phyloP scores from a whole-genome alignment of 2,329 filamentous ascomycete genomes.

The Mycosphaerella arachidis region DNA sequence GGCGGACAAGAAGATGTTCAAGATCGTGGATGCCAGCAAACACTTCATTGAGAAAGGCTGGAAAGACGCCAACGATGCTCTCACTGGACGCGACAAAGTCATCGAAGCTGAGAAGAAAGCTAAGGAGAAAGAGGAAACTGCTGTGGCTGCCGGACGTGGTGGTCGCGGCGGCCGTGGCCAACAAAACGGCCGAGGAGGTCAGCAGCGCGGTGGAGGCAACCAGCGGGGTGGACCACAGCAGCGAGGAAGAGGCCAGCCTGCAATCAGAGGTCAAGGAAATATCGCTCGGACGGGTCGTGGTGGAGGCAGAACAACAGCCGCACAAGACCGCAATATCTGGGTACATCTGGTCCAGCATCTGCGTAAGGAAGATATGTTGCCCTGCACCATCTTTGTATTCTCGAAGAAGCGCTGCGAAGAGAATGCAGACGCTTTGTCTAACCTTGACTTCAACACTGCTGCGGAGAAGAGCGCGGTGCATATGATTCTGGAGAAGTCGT shows the following conservation, averaged over 20 bases:
- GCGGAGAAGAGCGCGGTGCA: constrained; percentile 94
- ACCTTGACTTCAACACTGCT: constrained; percentile 90
- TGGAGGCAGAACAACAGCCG: constrained; percentile 80
- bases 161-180: constrained; percentile 50
- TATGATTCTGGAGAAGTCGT: constrained; percentile 94
- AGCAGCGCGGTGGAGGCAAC: constrained; percentile 41
- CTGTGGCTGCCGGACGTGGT: constrained; percentile 49
- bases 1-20: constrained; percentile 87
- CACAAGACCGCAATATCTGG: constrained; percentile 95
- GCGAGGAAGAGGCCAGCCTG: constrained; percentile 52
- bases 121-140: constrained; percentile 44
- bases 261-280: constrained; percentile 65
- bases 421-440: constrained; percentile 90
- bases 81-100: constrained; percentile 76
- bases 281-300: constrained; percentile 84
- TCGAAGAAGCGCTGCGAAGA: constrained; percentile 97
- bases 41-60: constrained; percentile 87
- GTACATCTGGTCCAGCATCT: constrained; percentile 91
- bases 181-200: constrained; percentile 50
- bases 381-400: constrained; percentile 96
- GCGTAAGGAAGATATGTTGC: constrained; percentile 78
- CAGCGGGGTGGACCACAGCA: constrained; percentile 48
- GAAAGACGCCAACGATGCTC: constrained; percentile 83
- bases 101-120: constrained; percentile 48
- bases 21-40: constrained; percentile 91